Percentiles rank a stretch among this genome's conserved stretches.
phyloP scores from a whole-genome alignment of 306 rosid species.

The Echinosophora koreensis region DNA sequence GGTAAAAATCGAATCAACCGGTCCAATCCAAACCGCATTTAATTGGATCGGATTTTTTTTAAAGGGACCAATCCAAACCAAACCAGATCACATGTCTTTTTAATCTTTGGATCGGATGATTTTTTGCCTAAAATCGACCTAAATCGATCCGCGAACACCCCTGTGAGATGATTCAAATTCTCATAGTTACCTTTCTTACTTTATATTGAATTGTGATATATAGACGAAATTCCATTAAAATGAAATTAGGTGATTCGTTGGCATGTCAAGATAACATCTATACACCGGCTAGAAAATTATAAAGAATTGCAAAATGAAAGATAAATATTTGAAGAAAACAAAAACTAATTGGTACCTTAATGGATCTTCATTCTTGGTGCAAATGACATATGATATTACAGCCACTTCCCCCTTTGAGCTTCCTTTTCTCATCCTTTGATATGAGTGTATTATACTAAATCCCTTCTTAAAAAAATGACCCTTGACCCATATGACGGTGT shows the following conservation, averaged over 20 bases:
- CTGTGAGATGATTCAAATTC: too few relatives aligned
- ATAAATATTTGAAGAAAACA: slow-evolving; percentile 8
- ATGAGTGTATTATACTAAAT: slow-evolving; percentile 31
- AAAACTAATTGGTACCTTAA: not conserved
- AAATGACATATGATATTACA: slow-evolving; percentile 29
- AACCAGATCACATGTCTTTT: too few relatives aligned
- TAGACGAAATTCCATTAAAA: not conserved
- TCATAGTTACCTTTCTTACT: not conserved
- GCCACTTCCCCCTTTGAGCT: not conserved
- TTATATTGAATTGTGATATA: slow-evolving; percentile 1
- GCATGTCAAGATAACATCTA: slow-evolving; percentile 17
- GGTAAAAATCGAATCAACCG: too few relatives aligned
- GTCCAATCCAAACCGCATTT: too few relatives aligned
- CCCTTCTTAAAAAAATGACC: slow-evolving; percentile 41
- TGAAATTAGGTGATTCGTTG: not conserved
- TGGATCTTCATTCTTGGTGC: slow-evolving; percentile 31
- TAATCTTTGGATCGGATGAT: too few relatives aligned
- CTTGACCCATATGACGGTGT: slow-evolving; percentile 51
- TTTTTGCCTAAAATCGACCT: too few relatives aligned
- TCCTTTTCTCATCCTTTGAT: slow-evolving; percentile 9
- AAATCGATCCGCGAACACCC: too few relatives aligned
- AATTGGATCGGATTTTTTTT: too few relatives aligned
- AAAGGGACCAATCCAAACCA: too few relatives aligned
- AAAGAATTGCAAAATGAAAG: slow-evolving; percentile 12
- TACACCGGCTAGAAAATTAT: not conserved